These are phyloP conservation scores for Neurospora discreta DNA, from an alignment of 495 filamentous ascomycete species.

Conservation along the genomic window DNA sequence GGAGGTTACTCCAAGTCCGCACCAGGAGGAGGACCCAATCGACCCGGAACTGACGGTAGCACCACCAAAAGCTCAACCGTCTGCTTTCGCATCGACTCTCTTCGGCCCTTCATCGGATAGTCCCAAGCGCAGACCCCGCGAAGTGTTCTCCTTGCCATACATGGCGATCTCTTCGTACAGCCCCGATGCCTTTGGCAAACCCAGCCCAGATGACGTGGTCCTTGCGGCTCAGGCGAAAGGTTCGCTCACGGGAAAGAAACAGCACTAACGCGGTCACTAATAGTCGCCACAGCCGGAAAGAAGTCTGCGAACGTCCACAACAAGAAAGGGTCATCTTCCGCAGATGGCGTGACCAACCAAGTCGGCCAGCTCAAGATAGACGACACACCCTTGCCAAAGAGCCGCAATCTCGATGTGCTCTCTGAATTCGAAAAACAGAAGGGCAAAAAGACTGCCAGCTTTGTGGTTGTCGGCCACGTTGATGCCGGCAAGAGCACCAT, in stretches of 20 bases:
- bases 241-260: slow-evolving; percentile 43
- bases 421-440: slow-evolving; percentile 66
- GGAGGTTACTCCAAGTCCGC: background rate
- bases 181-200: slow-evolving; percentile 64
- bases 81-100: slow-evolving; percentile 59
- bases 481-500: slow-evolving; percentile 96
- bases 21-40: background rate
- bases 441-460: slow-evolving; percentile 75
- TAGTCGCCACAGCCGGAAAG: slow-evolving; percentile 34
- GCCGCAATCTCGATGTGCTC: slow-evolving; percentile 78
- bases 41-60: background rate
- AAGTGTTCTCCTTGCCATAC: slow-evolving; percentile 42
- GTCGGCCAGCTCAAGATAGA: slow-evolving; percentile 53
- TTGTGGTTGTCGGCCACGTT: slow-evolving; percentile 96
- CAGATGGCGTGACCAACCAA: slow-evolving; percentile 29
- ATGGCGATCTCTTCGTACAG: slow-evolving; percentile 25
- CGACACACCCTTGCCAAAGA: slow-evolving; percentile 62
- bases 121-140: slow-evolving; percentile 24
- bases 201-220: slow-evolving; percentile 91
- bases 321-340: slow-evolving; percentile 21
- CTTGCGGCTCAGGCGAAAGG: slow-evolving; percentile 82
- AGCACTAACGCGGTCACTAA: slow-evolving; percentile 30
- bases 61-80: slow-evolving; percentile 32
- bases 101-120: slow-evolving; percentile 34
- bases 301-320: slow-evolving; percentile 26